phyloP scores from a whole-genome alignment of 768 basidiomycete species.

The Dictyophora rubrovolvata region DNA sequence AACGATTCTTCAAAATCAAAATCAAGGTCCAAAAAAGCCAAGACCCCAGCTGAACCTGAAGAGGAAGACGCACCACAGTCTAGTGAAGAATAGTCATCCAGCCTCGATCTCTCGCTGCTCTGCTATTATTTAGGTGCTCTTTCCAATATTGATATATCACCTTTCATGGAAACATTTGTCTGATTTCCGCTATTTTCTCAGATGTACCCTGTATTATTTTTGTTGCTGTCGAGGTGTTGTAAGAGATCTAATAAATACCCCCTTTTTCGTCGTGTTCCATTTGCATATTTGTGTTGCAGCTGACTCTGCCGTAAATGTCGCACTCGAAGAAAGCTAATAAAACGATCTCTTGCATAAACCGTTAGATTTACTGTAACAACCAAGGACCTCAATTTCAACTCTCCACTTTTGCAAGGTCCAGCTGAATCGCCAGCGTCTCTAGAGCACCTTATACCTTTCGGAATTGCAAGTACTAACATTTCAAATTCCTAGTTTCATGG shows the following conservation, averaged over 20 bases:
- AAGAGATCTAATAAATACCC: background rate
- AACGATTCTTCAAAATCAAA: conserved; percentile 38
- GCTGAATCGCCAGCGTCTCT: too few species aligned
- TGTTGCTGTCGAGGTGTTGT: background rate
- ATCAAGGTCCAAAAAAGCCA: conserved; percentile 12
- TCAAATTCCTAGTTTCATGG: too few species aligned
- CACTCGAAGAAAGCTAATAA: too few species aligned
- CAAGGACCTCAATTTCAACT: too few species aligned
- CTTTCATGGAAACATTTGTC: background rate
- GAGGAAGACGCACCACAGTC: conserved; percentile 6
- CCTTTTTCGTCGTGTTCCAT: background rate
- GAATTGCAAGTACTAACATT: too few species aligned
- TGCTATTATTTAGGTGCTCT: background rate
- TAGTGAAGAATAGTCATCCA: background rate
- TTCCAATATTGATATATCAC: background rate
- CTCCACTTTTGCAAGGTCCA: too few species aligned
- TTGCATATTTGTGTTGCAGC: too few species aligned
- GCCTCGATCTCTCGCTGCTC: background rate
- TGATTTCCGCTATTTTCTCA: background rate
- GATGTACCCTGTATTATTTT: background rate
- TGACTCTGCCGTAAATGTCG: too few species aligned
- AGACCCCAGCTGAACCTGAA: conserved; percentile 2
- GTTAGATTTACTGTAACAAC: too few species aligned
- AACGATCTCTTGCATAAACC: too few species aligned
- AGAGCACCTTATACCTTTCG: too few species aligned